These are phyloP conservation scores for Rosa lucieae DNA, from an alignment of 306 rosid species.

Conservation along the genomic window DNA sequence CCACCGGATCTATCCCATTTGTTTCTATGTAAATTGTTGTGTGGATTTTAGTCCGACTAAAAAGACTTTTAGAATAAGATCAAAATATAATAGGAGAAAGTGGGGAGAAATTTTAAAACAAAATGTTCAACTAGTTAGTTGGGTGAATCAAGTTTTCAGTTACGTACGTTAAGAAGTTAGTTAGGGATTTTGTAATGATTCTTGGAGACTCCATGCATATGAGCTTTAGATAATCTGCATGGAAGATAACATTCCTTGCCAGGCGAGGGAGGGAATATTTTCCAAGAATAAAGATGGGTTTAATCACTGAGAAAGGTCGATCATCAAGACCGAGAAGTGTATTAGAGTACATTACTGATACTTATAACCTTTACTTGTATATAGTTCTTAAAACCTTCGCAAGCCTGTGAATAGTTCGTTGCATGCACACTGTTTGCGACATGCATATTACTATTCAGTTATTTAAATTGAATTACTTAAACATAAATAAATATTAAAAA, in stretches of 20 bases:
- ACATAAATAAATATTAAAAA: too few species aligned
- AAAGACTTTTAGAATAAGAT: not conserved
- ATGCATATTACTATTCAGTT: too few species aligned
- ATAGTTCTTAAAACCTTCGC: too few species aligned
- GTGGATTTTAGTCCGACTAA: not conserved
- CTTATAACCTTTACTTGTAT: too few species aligned
- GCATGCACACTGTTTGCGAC: too few species aligned
- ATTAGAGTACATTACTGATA: too few species aligned
- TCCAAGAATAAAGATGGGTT: not conserved
- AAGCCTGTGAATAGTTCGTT: too few species aligned
- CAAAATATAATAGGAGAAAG: not conserved
- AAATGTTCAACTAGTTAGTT: not conserved
- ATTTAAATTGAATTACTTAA: too few species aligned
- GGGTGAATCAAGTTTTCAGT: not conserved
- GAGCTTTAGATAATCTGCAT: not conserved
- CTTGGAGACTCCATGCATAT: not conserved
- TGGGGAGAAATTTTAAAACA: not conserved
- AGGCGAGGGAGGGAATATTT: not conserved
- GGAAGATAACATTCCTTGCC: not conserved
- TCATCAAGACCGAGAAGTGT: too few species aligned
- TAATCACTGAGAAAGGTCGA: not conserved
- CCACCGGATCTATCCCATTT: conserved; percentile 21
- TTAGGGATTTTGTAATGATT: not conserved
- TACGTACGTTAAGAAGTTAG: not conserved
- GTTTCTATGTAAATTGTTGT: not conserved